Evolutionary conservation across 768 basidiomycete species (phyloP).

Genomic region (Russula abietina): DNA sequence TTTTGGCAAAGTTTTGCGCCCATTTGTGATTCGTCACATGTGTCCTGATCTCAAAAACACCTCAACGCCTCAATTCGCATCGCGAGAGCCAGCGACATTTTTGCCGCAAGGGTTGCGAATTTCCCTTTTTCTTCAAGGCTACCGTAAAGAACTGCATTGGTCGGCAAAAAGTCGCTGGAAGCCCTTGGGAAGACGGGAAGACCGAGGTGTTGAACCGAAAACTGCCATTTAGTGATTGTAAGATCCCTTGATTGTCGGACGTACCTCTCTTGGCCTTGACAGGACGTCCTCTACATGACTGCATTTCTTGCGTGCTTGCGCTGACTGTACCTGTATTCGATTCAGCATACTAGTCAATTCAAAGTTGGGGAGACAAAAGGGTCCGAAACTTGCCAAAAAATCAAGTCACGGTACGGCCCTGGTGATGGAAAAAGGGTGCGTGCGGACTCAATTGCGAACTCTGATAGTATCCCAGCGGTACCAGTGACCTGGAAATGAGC

Average conservation of each 20-base stretch:
- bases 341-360: no score
- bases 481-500: neutral
- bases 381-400: neutral
- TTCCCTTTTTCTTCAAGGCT: neutral
- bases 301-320: neutral
- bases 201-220: neutral
- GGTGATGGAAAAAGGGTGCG: neutral
- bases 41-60: neutral
- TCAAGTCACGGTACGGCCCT: no score
- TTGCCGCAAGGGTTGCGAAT: neutral
- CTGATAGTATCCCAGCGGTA: neutral
- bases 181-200: no score
- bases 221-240: neutral
- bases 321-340: neutral
- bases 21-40: neutral
- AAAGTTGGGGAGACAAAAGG: neutral
- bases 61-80: neutral
- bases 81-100: neutral
- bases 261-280: neutral
- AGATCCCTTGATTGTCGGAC: slow-evolving; percentile 20
- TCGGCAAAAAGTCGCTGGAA: neutral
- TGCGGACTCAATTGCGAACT: slow-evolving; percentile 6
- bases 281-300: neutral
- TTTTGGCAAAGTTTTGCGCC: neutral
- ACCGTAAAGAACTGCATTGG: neutral